These are phyloP conservation scores for Emiliania huxleyi DNA, from an alignment of 78 protist species.

Conservation along the genomic window DNA sequence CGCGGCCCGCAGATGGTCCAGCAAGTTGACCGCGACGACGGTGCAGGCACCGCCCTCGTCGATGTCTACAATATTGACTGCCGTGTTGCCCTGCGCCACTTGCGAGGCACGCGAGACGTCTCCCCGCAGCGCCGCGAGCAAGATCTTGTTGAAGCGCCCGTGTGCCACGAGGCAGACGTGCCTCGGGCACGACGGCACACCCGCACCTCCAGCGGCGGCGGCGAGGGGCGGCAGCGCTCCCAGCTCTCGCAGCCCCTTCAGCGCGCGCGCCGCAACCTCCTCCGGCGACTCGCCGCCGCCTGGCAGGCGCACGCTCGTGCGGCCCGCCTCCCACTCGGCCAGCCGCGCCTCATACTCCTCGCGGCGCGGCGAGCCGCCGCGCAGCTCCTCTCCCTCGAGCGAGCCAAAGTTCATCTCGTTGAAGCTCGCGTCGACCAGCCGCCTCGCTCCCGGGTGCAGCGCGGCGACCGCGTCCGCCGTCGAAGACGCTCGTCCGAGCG, in stretches of 20 bases:
- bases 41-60: no score
- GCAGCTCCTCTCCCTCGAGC: neutral
- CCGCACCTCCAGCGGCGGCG: neutral
- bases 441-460: neutral
- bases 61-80: no score
- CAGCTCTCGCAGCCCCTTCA: neutral
- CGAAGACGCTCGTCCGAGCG: neutral
- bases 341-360: neutral
- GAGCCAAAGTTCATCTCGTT: neutral
- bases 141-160: neutral
- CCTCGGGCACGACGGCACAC: neutral
- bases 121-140: neutral
- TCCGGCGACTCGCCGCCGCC: neutral
- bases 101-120: no score
- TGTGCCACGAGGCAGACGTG: neutral
- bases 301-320: neutral
- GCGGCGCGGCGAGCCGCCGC: neutral
- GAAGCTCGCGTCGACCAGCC: neutral
- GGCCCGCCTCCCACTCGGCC: neutral
- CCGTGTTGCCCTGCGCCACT: no score
- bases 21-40: no score
- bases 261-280: neutral
- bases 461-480: neutral
- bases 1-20: no score
- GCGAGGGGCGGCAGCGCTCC: neutral